Conservation (phyloP, 2,329 filamentous ascomycete species). For the Colletotrichum cereale region DNA sequence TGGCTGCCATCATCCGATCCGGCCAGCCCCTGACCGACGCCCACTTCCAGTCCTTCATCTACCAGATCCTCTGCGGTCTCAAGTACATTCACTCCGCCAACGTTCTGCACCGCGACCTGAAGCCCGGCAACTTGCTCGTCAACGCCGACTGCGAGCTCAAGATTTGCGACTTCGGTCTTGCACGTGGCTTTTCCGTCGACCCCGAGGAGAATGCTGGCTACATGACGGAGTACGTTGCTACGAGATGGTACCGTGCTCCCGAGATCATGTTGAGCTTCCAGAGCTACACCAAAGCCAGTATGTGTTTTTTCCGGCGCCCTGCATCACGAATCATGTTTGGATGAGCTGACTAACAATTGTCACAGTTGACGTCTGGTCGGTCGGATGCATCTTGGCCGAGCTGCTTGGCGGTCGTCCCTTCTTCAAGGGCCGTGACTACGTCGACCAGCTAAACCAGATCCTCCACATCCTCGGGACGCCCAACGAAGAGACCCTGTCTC, state of each 20-base stretch:
- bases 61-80: slow-evolving; percentile 97
- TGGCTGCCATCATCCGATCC: slow-evolving; percentile 97
- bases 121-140: slow-evolving; percentile 96
- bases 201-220: slow-evolving; percentile 99
- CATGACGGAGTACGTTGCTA: slow-evolving; percentile 99
- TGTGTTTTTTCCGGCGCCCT: slow-evolving; percentile 57
- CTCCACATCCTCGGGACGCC: slow-evolving; percentile 97
- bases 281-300: slow-evolving; percentile 99
- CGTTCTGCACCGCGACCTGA: slow-evolving; percentile 95
- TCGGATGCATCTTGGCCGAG: slow-evolving; percentile 97
- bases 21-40: slow-evolving; percentile 97
- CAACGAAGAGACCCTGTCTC: slow-evolving; percentile 91
- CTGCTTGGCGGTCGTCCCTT: slow-evolving; percentile 95
- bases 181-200: slow-evolving; percentile 95
- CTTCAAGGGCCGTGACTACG: slow-evolving; percentile 99
- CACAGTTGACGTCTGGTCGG: slow-evolving; percentile 97
- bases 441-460: slow-evolving; percentile 99
- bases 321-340: neutral
- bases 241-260: slow-evolving; percentile 92
- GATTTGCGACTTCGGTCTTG: slow-evolving; percentile 98
- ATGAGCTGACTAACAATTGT: neutral
- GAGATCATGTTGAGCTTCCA: slow-evolving; percentile 99
- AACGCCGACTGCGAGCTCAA: slow-evolving; percentile 99
- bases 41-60: slow-evolving; percentile 99
- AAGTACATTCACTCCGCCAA: slow-evolving; percentile 99